Percentiles rank a stretch among this genome's conserved stretches.
Evolutionary conservation across 371 early-diverging fungal genomes (phyloP).

Genomic region (Apophysomyces sp.): DNA sequence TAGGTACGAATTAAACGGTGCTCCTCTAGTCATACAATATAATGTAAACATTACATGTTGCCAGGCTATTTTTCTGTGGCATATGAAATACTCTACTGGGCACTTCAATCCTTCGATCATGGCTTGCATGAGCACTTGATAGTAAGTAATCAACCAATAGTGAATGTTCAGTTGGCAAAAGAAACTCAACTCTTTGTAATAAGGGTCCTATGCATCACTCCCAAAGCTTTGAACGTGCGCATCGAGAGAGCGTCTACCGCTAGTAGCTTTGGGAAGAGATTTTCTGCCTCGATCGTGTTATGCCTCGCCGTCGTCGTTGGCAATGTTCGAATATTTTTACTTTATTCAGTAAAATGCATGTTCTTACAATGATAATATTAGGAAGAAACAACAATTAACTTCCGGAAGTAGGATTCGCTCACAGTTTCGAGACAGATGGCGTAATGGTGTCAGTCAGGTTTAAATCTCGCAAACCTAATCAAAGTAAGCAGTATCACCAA

Average conservation of each 20-base stretch:
- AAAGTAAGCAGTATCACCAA: background rate
- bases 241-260: background rate
- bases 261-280: background rate
- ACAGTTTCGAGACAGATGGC: background rate
- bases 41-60: background rate
- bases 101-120: background rate
- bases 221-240: background rate
- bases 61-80: background rate
- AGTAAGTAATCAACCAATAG: background rate
- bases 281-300: background rate
- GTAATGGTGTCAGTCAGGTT: background rate
- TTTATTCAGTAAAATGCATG: background rate
- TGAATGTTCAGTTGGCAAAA: background rate
- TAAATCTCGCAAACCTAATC: background rate
- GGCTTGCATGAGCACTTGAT: background rate
- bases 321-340: background rate
- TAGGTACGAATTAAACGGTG: background rate
- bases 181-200: background rate
- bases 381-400: background rate
- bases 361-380: background rate
- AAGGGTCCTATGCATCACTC: background rate
- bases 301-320: background rate
- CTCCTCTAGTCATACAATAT: background rate
- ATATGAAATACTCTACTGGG: background rate
- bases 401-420: background rate